Base-by-base conservation (phyloP, 345 rosid species). In the Sonneratia caseolaris region DNA sequence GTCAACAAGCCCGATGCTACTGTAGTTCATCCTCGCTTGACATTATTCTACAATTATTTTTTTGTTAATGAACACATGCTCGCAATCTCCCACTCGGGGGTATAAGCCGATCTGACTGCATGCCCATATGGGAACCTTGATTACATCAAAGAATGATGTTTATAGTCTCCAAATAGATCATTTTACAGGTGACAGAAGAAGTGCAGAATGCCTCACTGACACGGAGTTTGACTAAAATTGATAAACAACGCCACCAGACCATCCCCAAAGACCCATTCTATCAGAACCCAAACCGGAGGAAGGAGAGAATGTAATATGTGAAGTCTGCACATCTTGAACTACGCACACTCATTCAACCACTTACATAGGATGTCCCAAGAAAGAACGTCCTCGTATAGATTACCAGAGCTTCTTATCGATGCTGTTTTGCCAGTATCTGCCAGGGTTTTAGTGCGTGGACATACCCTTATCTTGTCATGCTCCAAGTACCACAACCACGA, bases 401-500 rank as follows among this genome's bases (percentile, higher is more conserved):
- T 4, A 27, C 2, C 32, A 6, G 66, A 62, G 66, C 38, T 62
- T 62, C 11, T 32, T 13, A 35, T 53, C 0, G 4, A 10, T 24
- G 38, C 10, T 12, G 37, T 57, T 57, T 6, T 18, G 15, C 51
- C 15, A 14, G 43, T 37, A 67, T 37, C 42, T 19, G 12, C 49
- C 51, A 7, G 70, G 49, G 27, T 19, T 67, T 59, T 2, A 59
- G 64, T 22, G 35, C n/a, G 22, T 2, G 0, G 36, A 24, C 27
- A 59, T 21, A 22, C 22, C 64, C 64, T 59, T 62, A 32, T 27
- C 37, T 48, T 5, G 59, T 89, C 77, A 93, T 62, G 93, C 91
- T 18, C 84, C 88, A 5, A 93, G 82, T 64, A 91, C 90, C 79
- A 91, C 76, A 65, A 91, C 77, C 77, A 93, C 88, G 7, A 89